Base-by-base conservation (phyloP, 164 flowering plant genomes). In the Tetrastigma voinierianum region DNA sequence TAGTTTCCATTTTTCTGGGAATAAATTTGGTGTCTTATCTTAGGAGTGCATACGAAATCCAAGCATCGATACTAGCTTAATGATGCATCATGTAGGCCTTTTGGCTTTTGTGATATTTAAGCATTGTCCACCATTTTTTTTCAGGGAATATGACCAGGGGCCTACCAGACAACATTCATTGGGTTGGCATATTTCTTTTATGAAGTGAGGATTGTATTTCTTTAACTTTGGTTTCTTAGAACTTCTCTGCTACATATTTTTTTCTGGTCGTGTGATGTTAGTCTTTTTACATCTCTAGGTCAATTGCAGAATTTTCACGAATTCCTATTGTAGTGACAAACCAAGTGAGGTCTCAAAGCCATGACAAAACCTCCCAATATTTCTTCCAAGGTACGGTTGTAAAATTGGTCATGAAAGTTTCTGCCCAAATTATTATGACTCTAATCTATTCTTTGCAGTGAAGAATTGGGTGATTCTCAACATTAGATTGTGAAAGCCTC, bases 111-210 rank as follows among this genome's bases (percentile, higher is more conserved):
- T 32, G 40, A 32, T 32, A 32, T 32, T 32, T 32, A 32, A 7
- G 40, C 40, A 32, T 32, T 3, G 40, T 32, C 40, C 40, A 32
- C 40, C 40, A 32, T 32, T 32, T 77, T 40, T 67, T 23, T 72
- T 14, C 81, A 90, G 96, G 79, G 95, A 85, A 64, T 51, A 67
- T 78, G 88, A 75, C 17, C 74, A 57, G 59, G 79, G 79, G 51
- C 72, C 74, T 63, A 67, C 70, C 12, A 75, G 80, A 68, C 87
- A 86, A 43, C 84, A 81, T 57, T 61, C 81, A 65, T 71, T 91
- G 73, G 88, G 86, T 62, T 88, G 97, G 96, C 97, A 91, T 67
- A 81, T 90, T 69, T 90, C 97, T 64, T 90, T 84, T 65, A 72
- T 91, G 16, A 91, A 90, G 97, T 91, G 68, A 78, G 87, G 73